A percentile compares a stretch with the other conserved stretches of the same genome.
Conservation (phyloP, 1,139 yeast genomes). For the Spathaspora sp. region DNA sequence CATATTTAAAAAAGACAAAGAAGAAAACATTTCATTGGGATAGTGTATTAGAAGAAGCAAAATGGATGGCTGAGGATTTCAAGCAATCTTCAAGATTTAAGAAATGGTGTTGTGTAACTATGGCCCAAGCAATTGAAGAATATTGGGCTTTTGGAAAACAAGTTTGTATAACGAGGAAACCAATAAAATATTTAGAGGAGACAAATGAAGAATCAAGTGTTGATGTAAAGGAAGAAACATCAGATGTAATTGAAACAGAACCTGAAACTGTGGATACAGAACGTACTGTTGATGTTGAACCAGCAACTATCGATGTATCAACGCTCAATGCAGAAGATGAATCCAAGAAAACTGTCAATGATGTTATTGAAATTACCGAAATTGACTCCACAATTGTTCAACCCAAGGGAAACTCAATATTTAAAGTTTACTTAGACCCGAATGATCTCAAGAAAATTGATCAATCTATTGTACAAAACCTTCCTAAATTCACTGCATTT, state of each 20-base stretch:
- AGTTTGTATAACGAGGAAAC: constrained; percentile 52
- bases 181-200: constrained; percentile 15
- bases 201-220: constrained; percentile 3
- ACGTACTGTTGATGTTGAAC: constrained; percentile 7
- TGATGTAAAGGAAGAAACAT: constrained; percentile 9
- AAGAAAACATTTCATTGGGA: constrained; percentile 64
- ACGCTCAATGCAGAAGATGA: constrained; percentile 11
- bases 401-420: constrained; percentile 31
- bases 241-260: constrained; percentile 7
- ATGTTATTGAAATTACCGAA: background rate
- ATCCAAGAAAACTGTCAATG: constrained; percentile 4
- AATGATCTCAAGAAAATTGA: constrained; percentile 56
- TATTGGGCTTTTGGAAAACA: constrained; percentile 76
- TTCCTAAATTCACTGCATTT: constrained; percentile 57
- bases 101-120: constrained; percentile 63
- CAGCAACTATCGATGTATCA: constrained; percentile 12
- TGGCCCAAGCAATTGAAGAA: constrained; percentile 73
- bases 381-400: background rate
- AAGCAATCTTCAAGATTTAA: constrained; percentile 69
- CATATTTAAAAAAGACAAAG: constrained; percentile 29
- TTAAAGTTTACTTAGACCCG: constrained; percentile 54
- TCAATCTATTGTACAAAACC: constrained; percentile 50
- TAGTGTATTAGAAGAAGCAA: constrained; percentile 69
- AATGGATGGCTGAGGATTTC: constrained; percentile 84
- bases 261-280: constrained; percentile 6